Evolutionary conservation across 192 early-diverging fungal genomes (phyloP).

Genomic region (Backusella mclennaniae): DNA sequence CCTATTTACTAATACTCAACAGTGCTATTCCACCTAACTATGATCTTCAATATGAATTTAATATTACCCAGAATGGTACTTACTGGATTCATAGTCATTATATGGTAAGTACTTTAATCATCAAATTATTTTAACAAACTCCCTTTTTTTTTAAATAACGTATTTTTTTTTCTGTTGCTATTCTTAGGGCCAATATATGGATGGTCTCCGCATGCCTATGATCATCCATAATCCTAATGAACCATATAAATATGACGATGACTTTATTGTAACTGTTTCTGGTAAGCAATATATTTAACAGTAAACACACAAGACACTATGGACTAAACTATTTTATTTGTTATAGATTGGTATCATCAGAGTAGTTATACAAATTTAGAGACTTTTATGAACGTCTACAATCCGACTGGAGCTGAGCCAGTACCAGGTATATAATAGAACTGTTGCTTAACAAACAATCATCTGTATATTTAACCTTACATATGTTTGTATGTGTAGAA

Average conservation of each 20-base stretch:
- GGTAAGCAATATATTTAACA: constrained; percentile 38
- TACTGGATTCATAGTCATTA: constrained; percentile 85
- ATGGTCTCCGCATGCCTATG: constrained; percentile 72
- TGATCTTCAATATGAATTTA: constrained; percentile 69
- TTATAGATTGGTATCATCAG: constrained; percentile 66
- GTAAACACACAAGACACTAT: neutral
- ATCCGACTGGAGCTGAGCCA: constrained; percentile 75
- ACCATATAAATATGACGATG: constrained; percentile 69
- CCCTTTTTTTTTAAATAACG: neutral
- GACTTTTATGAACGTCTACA: constrained; percentile 60
- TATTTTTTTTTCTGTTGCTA: neutral
- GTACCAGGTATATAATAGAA: constrained; percentile 42
- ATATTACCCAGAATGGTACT: constrained; percentile 69
- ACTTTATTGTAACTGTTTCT: constrained; percentile 59
- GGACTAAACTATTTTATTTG: neutral
- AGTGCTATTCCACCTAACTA: constrained; percentile 64
- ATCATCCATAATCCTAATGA: constrained; percentile 64
- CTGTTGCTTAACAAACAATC: constrained; percentile 62
- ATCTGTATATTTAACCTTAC: constrained; percentile 40
- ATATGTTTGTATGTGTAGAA: constrained; percentile 44
- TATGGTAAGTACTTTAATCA: constrained; percentile 23
- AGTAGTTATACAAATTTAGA: constrained; percentile 50
- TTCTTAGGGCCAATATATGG: constrained; percentile 66
- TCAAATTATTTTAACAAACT: neutral
- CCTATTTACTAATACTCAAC: neutral